A percentile compares a stretch with the other conserved stretches of the same genome.
phyloP scores from a whole-genome alignment of 371 early-diverging fungal species.

The Entomophthora muscae region DNA sequence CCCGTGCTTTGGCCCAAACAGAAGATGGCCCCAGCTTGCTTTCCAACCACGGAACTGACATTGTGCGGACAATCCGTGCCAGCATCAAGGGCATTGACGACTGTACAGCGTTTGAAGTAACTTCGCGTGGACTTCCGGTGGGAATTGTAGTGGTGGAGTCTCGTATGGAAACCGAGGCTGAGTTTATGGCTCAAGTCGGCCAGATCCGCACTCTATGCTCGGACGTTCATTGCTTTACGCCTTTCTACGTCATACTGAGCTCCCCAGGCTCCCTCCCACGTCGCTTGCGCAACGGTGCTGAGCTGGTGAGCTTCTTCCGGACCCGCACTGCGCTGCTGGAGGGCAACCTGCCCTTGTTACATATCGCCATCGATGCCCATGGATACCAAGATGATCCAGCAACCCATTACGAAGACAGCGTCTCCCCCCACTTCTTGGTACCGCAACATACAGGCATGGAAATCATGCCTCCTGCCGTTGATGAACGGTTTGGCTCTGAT shows the following conservation, averaged over 20 bases:
- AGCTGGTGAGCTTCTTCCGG: neutral
- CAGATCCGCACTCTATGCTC: neutral
- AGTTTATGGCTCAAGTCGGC: neutral
- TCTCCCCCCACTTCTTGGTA: slow-evolving; percentile 16
- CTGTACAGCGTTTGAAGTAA: neutral
- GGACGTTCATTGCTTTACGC: slow-evolving; percentile 2
- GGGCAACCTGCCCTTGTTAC: neutral
- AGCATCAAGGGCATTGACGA: slow-evolving; percentile 19
- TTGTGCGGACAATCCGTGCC: slow-evolving; percentile 28
- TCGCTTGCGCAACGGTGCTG: slow-evolving; percentile 1
- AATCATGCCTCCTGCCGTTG: slow-evolving; percentile 24
- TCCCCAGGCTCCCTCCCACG: slow-evolving; percentile 1
- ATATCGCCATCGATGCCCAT: neutral
- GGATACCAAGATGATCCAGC: neutral
- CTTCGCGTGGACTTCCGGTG: neutral
- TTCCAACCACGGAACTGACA: slow-evolving; percentile 14
- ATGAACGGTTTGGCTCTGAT: slow-evolving; percentile 51
- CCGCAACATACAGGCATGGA: slow-evolving; percentile 63
- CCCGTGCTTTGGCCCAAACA: neutral
- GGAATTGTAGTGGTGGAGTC: neutral
- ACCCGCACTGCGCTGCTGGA: neutral
- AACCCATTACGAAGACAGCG: neutral
- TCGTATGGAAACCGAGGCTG: neutral
- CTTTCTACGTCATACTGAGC: neutral
- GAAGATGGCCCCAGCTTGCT: neutral